These are phyloP conservation scores for Blastobotrys ciferrii DNA, from an alignment of 1,139 yeast species.

Conservation along the genomic window DNA sequence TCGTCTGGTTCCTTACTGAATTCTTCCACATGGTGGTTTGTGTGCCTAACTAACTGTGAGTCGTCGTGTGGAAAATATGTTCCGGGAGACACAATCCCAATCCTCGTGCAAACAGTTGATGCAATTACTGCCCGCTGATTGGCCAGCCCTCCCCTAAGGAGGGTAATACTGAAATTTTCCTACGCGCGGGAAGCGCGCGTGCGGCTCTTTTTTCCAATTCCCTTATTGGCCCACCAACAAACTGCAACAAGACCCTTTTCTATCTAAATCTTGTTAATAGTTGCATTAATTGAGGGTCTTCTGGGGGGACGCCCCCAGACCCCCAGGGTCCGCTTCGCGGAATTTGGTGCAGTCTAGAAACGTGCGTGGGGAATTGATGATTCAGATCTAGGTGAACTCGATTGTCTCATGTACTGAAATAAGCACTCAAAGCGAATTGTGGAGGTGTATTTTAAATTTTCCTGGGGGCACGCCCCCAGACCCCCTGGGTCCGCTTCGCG, in stretches of 20 bases:
- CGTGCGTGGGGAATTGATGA: no score
- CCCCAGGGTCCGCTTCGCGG: no score
- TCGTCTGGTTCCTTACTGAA: constrained; percentile 11
- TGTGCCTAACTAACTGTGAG: not conserved
- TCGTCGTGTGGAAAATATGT: not conserved
- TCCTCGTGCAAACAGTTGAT: not conserved
- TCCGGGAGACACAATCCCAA: not conserved
- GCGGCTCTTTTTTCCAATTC: not conserved
- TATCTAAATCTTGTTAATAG: no score
- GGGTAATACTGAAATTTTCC: not conserved
- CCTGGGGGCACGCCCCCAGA: no score
- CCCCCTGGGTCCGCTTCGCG: no score
- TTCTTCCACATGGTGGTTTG: constrained; percentile 14
- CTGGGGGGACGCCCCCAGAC: no score
- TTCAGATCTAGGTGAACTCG: no score
- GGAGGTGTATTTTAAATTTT: no score
- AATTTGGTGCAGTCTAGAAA: no score
- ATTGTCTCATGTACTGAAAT: no score
- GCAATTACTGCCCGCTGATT: not conserved
- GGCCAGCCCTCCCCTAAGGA: not conserved
- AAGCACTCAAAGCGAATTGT: no score
- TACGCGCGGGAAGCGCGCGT: not conserved
- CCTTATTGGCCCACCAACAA: not conserved
- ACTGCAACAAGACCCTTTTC: not conserved
- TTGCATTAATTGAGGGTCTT: no score